These are phyloP conservation scores for Kluyveromyces sp. DNA, from an alignment of 1,139 yeast species.

Conservation along the genomic window DNA sequence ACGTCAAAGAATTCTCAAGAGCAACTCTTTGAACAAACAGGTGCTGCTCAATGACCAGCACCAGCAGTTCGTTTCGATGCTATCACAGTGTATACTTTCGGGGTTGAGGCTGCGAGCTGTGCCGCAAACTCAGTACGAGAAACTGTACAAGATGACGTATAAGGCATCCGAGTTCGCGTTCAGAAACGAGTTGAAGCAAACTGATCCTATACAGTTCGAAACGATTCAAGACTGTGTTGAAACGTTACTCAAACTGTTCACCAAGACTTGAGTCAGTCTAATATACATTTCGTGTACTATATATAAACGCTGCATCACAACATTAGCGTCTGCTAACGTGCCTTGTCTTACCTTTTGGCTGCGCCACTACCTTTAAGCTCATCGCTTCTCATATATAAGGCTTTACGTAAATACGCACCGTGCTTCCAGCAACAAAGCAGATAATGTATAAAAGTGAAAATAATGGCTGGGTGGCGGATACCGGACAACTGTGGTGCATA, in stretches of 20 bases:
- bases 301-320: too few species aligned
- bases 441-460: background rate
- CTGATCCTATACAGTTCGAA: slow-evolving; percentile 20
- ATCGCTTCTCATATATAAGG: too few species aligned
- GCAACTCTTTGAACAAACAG: slow-evolving; percentile 14
- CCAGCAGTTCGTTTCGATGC: slow-evolving; percentile 24
- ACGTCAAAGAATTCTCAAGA: slow-evolving; percentile 12
- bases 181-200: slow-evolving; percentile 19
- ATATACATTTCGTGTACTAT: too few species aligned
- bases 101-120: slow-evolving; percentile 29
- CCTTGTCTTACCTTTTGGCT: too few species aligned
- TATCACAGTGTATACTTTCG: slow-evolving; percentile 26
- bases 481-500: background rate
- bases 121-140: slow-evolving; percentile 25
- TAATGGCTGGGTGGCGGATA: background rate
- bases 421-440: background rate
- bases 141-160: slow-evolving; percentile 28
- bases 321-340: too few species aligned
- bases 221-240: slow-evolving; percentile 27
- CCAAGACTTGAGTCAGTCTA: slow-evolving; percentile 11
- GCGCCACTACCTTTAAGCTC: too few species aligned
- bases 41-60: slow-evolving; percentile 19
- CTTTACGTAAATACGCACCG: too few species aligned
- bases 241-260: slow-evolving; percentile 20
- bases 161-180: slow-evolving; percentile 29